Evolutionary conservation across 768 basidiomycete genomes (phyloP), one percentile per base, ranked within the genome.

Genomic region (Russula virescens): DNA sequence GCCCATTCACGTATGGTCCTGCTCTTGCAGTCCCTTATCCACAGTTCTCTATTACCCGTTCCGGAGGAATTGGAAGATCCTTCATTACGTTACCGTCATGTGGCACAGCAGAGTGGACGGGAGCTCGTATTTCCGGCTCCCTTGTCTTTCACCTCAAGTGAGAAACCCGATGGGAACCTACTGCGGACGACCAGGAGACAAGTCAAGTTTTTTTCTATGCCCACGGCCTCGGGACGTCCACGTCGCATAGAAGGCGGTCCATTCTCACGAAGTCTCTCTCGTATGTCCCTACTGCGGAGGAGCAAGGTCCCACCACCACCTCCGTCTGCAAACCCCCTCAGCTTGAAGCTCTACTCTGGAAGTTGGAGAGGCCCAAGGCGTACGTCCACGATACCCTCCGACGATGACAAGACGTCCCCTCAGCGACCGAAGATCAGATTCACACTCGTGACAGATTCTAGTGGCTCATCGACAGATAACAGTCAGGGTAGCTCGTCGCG

Each of bases 71-170:
- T 69, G 8, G 72, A 74, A 28, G 69, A 73, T 21, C 67, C 79
- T 19, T 77, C 61, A 14, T 61, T 42, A 68, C 23, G 61, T 55
- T 60, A 71, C 61, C 23, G 60, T 68, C 26, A 59, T 67, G 14
- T 67, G 50, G 54, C 61, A 5, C 54, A 68, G 51, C 70, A 72
- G 61, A 72, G 64, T 43, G 71, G 76, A 43, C 77, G 84, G 50
- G 83, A 89, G 65, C 79, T 92, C 60, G 82, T 80, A 10, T 91
- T 91, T 71, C 90, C 90, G 25, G 82, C 87, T 7, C 90, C 90
- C 0, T 77, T 92, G 5, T 85, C 85, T 16, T 83, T 81, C 64
- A 65, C 71, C 43, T 50, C 60, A 19, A 28, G 34, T 25, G 60
- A 67, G 10, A 46, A 21, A 5, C 63, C 53, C 16, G 31, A 31